phyloP scores from a whole-genome alignment of 768 basidiomycete genomes.

The Collybia sordida region DNA sequence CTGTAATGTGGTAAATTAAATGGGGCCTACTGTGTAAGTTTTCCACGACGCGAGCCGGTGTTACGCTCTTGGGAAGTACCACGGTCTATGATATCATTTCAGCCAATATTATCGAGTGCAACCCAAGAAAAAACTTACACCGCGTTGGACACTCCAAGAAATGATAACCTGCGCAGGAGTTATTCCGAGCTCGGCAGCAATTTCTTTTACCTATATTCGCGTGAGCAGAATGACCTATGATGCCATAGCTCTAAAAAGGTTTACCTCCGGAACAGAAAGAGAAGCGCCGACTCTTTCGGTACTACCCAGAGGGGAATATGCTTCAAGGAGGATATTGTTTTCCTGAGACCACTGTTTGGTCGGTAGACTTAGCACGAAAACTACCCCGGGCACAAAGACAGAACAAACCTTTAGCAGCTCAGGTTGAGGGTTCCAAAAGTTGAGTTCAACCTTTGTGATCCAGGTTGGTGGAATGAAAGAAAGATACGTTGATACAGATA shows the following conservation, averaged over 20 bases:
- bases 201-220: conserved; percentile 43
- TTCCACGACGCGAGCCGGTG: conserved; percentile 63
- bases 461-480: not conserved
- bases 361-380: not conserved
- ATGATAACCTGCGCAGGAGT: conserved; percentile 76
- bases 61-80: conserved; percentile 78
- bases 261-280: conserved; percentile 57
- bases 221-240: not conserved
- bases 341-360: conserved; percentile 63
- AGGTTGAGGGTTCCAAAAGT: conserved; percentile 74
- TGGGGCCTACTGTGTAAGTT: conserved; percentile 57
- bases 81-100: conserved; percentile 43
- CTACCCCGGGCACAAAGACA: not conserved
- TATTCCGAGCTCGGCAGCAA: conserved; percentile 62
- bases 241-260: no score
- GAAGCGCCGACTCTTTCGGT: conserved; percentile 54
- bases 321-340: conserved; percentile 63
- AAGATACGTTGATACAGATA: not conserved
- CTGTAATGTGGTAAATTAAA: not conserved
- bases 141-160: conserved; percentile 77
- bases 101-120: not conserved
- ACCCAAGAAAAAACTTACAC: conserved; percentile 42
- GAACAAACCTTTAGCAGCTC: conserved; percentile 62
- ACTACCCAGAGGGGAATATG: conserved; percentile 78
- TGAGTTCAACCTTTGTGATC: conserved; percentile 58